These are phyloP conservation scores for Penicillium paneum DNA, from an alignment of 2,329 filamentous ascomycete genomes.

Conservation along the genomic window DNA sequence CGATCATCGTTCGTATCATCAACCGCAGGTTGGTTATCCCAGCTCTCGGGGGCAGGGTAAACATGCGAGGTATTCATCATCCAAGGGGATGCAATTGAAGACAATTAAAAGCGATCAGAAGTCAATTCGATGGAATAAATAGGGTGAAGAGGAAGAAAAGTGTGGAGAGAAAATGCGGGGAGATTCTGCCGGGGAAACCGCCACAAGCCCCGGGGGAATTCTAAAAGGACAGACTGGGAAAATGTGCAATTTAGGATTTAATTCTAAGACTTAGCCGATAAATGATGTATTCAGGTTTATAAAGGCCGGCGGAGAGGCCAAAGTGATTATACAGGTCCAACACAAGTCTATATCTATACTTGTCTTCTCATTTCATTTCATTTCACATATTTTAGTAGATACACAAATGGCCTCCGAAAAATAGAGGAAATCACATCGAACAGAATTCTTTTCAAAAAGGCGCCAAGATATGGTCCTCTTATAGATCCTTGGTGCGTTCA, in stretches of 20 bases:
- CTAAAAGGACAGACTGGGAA: too few species aligned
- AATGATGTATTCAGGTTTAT: background rate
- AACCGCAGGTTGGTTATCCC: conserved; percentile 7
- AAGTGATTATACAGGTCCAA: background rate
- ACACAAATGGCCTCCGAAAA: background rate
- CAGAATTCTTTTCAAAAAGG: background rate
- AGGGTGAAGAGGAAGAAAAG: conserved; percentile 7
- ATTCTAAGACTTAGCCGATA: background rate
- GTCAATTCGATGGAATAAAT: background rate
- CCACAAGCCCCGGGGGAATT: background rate
- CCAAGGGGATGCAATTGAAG: too few species aligned
- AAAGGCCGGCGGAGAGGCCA: background rate
- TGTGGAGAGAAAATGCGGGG: conserved; percentile 13
- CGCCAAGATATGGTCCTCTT: conserved; percentile 2
- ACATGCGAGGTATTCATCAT: conserved; percentile 7
- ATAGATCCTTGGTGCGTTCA: conserved; percentile 50
- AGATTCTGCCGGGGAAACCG: conserved; percentile 7
- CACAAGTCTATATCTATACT: background rate
- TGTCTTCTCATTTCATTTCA: background rate
- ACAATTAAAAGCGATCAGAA: background rate
- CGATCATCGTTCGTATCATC: conserved; percentile 29
- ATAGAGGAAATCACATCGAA: background rate
- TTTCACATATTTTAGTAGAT: background rate
- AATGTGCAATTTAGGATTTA: background rate
- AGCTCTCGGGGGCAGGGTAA: background rate